Conservation (phyloP, 1,284 basidiomycete species). For the Ceratobasidium sp. region DNA sequence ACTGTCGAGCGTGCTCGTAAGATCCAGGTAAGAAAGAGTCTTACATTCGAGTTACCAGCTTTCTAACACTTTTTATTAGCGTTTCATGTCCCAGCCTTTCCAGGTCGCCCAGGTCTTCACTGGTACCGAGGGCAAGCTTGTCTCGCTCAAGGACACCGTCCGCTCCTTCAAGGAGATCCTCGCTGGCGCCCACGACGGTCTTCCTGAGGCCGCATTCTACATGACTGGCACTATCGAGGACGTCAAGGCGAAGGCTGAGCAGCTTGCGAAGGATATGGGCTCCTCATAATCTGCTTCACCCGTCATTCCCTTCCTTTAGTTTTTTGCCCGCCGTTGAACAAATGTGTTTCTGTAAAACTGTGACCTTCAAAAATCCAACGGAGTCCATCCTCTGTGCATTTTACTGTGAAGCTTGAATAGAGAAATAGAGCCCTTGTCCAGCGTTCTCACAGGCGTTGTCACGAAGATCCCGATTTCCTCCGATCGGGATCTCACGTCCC, state of each 20-base stretch:
- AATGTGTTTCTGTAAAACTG: constrained; percentile 6
- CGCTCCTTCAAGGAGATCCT: constrained; percentile 98
- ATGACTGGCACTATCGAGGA: constrained; percentile 95
- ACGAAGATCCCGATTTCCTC: too few relatives aligned
- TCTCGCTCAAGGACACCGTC: constrained; percentile 91
- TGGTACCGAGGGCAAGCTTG: constrained; percentile 97
- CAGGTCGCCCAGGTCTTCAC: constrained; percentile 99
- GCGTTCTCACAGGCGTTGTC: too few relatives aligned
- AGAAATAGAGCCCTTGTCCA: too few relatives aligned
- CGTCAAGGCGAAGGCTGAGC: constrained; percentile 95
- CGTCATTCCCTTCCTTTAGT: background rate
- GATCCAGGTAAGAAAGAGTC: constrained; percentile 65
- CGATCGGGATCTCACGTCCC: too few relatives aligned
- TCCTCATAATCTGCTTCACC: constrained; percentile 30
- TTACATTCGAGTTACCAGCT: background rate
- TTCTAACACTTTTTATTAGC: constrained; percentile 51
- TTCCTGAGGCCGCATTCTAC: constrained; percentile 96
- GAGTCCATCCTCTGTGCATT: constrained; percentile 3
- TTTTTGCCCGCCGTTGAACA: background rate
- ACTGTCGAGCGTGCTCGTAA: constrained; percentile 89
- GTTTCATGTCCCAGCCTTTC: constrained; percentile 99
- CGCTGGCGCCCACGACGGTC: constrained; percentile 83
- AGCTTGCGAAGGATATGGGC: constrained; percentile 90
- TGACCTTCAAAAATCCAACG: constrained; percentile 24
- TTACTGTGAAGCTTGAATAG: too few relatives aligned